phyloP scores from a whole-genome alignment of 225 moss, liverwort and hornwort species.

The Marchantia polymorpha region DNA sequence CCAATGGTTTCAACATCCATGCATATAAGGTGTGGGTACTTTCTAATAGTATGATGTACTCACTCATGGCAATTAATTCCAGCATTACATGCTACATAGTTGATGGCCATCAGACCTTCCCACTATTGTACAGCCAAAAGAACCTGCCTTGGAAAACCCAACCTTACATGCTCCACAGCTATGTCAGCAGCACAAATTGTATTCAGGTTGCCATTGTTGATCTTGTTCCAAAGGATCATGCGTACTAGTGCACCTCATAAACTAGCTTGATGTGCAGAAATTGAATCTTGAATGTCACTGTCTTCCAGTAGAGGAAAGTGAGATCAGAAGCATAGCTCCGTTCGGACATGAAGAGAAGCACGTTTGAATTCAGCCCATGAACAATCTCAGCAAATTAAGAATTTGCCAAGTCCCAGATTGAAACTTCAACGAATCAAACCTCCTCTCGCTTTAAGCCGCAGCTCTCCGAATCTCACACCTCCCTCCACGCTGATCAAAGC shows the following conservation, averaged over 20 bases:
- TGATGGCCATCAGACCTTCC: conserved; percentile 89
- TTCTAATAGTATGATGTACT: conserved; percentile 74
- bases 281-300: conserved; percentile 17
- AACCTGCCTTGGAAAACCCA: conserved; percentile 72
- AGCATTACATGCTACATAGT: conserved; percentile 83
- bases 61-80: conserved; percentile 87
- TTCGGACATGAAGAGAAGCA: conserved; percentile 51
- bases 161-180: conserved; percentile 95
- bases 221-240: conserved; percentile 18
- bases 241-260: conserved; percentile 70
- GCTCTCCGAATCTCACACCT: too few relatives aligned
- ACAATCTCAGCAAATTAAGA: conserved; percentile 51
- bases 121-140: conserved; percentile 97
- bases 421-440: too few relatives aligned
- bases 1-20: conserved; percentile 98
- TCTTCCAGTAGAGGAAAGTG: conserved; percentile 33
- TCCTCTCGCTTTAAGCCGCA: too few relatives aligned
- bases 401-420: too few relatives aligned
- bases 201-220: conserved; percentile 39
- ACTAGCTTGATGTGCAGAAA: conserved; percentile 47
- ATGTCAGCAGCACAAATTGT: conserved; percentile 39
- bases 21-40: conserved; percentile 81
- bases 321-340: conserved; percentile 50
- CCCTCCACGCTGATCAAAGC: too few relatives aligned
- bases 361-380: conserved; percentile 40